Percentiles rank a stretch among this genome's conserved stretches.
Evolutionary conservation across 169 alveolate genomes (phyloP).

Genomic region (Cryptosporidium sp.): DNA sequence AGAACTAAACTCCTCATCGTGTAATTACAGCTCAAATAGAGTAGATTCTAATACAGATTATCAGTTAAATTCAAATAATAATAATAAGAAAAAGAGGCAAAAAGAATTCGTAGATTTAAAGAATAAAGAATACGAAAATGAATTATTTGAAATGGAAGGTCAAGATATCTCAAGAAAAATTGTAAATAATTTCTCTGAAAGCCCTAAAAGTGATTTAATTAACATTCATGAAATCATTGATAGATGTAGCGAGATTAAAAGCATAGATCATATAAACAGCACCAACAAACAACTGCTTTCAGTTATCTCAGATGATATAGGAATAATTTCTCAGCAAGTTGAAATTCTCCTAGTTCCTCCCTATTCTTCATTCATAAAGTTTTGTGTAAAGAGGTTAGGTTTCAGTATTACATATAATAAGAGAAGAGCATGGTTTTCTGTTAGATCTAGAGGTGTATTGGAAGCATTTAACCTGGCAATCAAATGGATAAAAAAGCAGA

Average conservation of each 20-base stretch:
- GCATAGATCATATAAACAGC: constrained; percentile 10
- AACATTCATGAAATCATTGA: constrained; percentile 36
- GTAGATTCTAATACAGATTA: not conserved
- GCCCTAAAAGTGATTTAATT: not conserved
- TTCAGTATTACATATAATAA: constrained; percentile 64
- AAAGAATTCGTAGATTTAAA: constrained; percentile 3
- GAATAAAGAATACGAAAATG: constrained; percentile 36
- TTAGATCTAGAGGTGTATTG: constrained; percentile 63
- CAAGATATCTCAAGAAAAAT: not conserved
- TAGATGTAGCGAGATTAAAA: constrained; percentile 35
- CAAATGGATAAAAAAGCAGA: constrained; percentile 66
- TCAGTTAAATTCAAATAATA: not conserved
- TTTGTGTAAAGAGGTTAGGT: constrained; percentile 66
- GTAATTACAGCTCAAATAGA: not conserved
- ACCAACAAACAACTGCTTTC: constrained; percentile 13
- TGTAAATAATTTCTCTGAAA: not conserved
- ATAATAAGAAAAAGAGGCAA: constrained; percentile 11
- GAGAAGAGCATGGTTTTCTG: constrained; percentile 75
- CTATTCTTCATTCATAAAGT: constrained; percentile 49
- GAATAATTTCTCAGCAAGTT: constrained; percentile 55
- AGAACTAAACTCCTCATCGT: constrained; percentile 1
- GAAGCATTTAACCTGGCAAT: constrained; percentile 73
- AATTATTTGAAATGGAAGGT: not conserved
- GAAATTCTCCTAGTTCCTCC: constrained; percentile 67
- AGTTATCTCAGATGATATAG: constrained; percentile 10